A percentile compares a stretch with the other conserved stretches of the same genome.
Evolutionary conservation across 257 asterid genomes (phyloP).

Genomic region (Hygrophila difformis): DNA sequence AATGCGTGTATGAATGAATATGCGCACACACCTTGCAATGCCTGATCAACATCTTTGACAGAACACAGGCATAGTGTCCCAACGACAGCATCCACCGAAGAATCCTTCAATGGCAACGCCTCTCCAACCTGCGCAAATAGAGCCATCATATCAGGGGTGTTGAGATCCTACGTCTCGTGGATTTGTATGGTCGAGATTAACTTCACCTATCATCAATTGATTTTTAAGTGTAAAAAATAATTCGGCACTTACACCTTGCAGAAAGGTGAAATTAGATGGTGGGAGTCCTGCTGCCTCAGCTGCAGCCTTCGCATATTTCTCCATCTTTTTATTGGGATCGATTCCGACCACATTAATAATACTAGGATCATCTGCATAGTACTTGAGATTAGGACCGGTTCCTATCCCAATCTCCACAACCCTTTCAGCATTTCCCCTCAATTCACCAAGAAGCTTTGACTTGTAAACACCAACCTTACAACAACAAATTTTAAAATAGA

Average conservation of each 20-base stretch:
- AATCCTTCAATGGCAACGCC: slow-evolving; percentile 70
- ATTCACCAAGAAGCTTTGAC: slow-evolving; percentile 47
- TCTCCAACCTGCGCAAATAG: slow-evolving; percentile 54
- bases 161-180: neutral
- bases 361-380: slow-evolving; percentile 47
- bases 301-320: slow-evolving; percentile 64
- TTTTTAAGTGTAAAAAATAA: no score
- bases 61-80: slow-evolving; percentile 91
- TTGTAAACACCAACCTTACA: slow-evolving; percentile 72
- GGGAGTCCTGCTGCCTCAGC: slow-evolving; percentile 62
- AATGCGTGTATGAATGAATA: no score
- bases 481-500: no score
- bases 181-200: no score
- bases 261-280: slow-evolving; percentile 45
- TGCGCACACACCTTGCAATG: slow-evolving; percentile 57
- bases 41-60: slow-evolving; percentile 58
- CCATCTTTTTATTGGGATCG: slow-evolving; percentile 84
- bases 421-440: slow-evolving; percentile 52
- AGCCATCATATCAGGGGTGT: neutral
- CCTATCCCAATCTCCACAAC: slow-evolving; percentile 84
- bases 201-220: no score
- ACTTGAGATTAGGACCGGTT: slow-evolving; percentile 82
- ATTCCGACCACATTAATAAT: slow-evolving; percentile 51
- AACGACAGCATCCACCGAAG: slow-evolving; percentile 80
- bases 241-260: slow-evolving; percentile 51